phyloP scores from a whole-genome alignment of 345 rosid species.

The Citrus inodora region DNA sequence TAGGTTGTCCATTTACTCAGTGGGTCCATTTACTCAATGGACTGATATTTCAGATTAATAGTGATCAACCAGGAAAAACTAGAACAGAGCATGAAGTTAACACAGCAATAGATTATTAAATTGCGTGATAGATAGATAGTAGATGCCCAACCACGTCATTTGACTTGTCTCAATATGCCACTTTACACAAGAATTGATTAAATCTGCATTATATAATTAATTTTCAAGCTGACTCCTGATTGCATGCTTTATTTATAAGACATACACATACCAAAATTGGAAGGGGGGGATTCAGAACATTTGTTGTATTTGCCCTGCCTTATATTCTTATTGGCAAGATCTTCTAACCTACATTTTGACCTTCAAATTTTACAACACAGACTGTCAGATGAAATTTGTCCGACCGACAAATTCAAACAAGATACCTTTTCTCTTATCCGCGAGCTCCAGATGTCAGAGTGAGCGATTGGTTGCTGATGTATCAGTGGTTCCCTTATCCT shows the following conservation, averaged over 20 bases:
- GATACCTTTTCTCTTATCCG: slow-evolving; percentile 82
- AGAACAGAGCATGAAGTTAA: background rate
- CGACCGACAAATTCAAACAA: background rate
- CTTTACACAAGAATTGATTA: background rate
- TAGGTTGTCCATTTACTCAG: background rate
- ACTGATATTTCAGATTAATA: slow-evolving; percentile 2
- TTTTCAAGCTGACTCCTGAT: background rate
- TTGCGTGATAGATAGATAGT: background rate
- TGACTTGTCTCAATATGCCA: background rate
- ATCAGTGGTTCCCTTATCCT: slow-evolving; percentile 74
- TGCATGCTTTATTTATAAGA: background rate
- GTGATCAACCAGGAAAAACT: background rate
- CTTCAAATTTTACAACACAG: background rate
- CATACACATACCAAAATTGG: background rate
- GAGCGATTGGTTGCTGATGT: slow-evolving; percentile 47
- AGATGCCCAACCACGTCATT: background rate
- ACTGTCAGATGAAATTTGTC: background rate
- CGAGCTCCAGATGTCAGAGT: slow-evolving; percentile 63
- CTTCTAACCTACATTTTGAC: background rate
- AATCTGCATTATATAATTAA: background rate
- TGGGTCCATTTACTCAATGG: background rate
- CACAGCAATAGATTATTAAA: background rate
- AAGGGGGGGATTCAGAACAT: background rate
- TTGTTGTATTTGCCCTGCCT: background rate
- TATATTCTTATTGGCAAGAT: background rate